phyloP scores from a whole-genome alignment of 208 protist genomes.

The Jaenimonas drosophilae region DNA sequence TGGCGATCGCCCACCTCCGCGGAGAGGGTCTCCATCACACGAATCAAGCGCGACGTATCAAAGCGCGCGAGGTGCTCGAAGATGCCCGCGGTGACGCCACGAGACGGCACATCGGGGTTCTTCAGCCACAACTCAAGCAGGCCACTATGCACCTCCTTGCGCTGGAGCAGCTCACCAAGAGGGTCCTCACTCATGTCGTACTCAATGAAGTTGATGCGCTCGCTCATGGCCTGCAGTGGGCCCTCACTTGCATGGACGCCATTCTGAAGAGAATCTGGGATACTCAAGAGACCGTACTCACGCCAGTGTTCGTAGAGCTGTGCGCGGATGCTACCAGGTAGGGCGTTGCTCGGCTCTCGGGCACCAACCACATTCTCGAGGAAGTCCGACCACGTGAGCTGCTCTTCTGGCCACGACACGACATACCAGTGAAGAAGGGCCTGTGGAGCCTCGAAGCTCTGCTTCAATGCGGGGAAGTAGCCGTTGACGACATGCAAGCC shows the following conservation, averaged over 20 bases:
- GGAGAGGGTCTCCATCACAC: slow-evolving; percentile 11
- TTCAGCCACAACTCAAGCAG: slow-evolving; percentile 17
- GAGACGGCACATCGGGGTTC: slow-evolving; percentile 19
- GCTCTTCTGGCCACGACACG: slow-evolving; percentile 28
- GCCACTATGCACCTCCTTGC: slow-evolving; percentile 11
- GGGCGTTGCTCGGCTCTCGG: slow-evolving; percentile 23
- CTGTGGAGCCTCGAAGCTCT: slow-evolving; percentile 17
- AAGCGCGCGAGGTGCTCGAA: slow-evolving; percentile 30
- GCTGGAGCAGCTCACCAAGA: slow-evolving; percentile 21
- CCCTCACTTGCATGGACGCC: slow-evolving; percentile 43
- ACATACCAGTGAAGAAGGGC: slow-evolving; percentile 39
- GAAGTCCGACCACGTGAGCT: slow-evolving; percentile 28
- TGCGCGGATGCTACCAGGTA: slow-evolving; percentile 27
- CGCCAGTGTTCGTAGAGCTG: slow-evolving; percentile 32
- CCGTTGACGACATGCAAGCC: slow-evolving; percentile 38
- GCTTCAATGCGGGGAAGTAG: slow-evolving; percentile 27
- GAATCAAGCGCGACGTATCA: slow-evolving; percentile 15
- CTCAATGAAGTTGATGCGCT: slow-evolving; percentile 35
- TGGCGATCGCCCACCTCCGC: slow-evolving; percentile 8
- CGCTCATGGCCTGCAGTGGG: slow-evolving; percentile 46
- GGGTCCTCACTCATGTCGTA: slow-evolving; percentile 18
- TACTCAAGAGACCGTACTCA: slow-evolving; percentile 25
- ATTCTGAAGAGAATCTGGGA: slow-evolving; percentile 45
- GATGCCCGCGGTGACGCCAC: slow-evolving; percentile 14
- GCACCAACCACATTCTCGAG: slow-evolving; percentile 24